A percentile compares a stretch with the other conserved stretches of the same genome.
These are phyloP conservation scores for Hericium alpestre DNA, from an alignment of 768 basidiomycete species.

Conservation along the genomic window DNA sequence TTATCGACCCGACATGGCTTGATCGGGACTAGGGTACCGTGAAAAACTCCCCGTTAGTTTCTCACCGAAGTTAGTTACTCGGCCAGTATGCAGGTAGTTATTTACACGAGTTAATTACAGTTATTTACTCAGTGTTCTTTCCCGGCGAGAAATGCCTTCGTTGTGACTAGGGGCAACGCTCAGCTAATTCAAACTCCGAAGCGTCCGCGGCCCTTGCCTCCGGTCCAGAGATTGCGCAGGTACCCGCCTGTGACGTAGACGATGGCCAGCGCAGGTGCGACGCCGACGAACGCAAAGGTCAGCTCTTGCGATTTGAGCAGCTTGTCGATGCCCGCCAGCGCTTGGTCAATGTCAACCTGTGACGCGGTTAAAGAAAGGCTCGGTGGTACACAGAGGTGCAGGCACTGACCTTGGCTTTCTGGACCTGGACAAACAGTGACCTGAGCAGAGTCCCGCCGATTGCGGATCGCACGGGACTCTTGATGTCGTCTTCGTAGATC, in stretches of 20 bases:
- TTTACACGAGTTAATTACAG: too few relatives aligned
- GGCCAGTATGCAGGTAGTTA: too few relatives aligned
- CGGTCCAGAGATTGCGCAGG: constrained; percentile 37
- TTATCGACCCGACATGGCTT: not conserved
- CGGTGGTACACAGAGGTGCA: not conserved
- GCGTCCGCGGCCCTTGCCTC: constrained; percentile 35
- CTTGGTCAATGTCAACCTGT: constrained; percentile 87
- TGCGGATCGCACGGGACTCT: constrained; percentile 73
- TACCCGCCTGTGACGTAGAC: constrained; percentile 59
- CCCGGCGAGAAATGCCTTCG: too few relatives aligned
- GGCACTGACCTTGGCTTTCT: constrained; percentile 81
- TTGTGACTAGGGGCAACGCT: too few relatives aligned
- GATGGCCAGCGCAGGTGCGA: constrained; percentile 79
- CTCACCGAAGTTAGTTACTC: too few relatives aligned
- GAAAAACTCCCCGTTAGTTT: too few relatives aligned
- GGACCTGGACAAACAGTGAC: constrained; percentile 82
- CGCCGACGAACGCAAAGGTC: constrained; percentile 94
- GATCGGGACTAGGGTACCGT: too few relatives aligned
- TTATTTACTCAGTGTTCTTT: too few relatives aligned
- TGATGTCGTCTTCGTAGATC: constrained; percentile 89
- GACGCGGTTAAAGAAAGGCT: not conserved
- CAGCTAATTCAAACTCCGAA: too few relatives aligned
- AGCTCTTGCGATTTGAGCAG: constrained; percentile 89
- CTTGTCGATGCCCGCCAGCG: constrained; percentile 84
- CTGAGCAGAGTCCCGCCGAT: constrained; percentile 73